Percentiles rank a stretch among this genome's conserved stretches.
Conservation (phyloP, 108 stramenopile species). For the Aurantiochytrium sp. region DNA sequence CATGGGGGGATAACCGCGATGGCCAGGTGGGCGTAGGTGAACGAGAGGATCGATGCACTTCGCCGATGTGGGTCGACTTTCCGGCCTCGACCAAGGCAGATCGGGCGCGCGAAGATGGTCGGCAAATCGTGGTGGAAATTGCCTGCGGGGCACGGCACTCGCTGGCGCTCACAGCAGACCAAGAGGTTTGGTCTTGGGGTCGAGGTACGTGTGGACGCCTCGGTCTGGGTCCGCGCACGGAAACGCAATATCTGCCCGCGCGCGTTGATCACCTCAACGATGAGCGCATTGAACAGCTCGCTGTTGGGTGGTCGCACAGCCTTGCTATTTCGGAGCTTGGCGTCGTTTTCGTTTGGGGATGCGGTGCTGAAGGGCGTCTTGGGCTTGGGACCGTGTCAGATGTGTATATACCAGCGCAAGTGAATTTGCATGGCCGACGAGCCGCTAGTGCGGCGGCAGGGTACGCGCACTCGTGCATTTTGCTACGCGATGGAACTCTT, state of each 20-base stretch:
- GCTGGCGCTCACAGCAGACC: background rate
- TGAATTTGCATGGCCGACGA: background rate
- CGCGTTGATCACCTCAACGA: background rate
- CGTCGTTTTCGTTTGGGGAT: background rate
- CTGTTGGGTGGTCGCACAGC: background rate
- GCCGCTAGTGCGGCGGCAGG: background rate
- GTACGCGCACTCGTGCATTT: background rate
- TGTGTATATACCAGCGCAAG: background rate
- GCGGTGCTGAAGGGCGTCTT: background rate
- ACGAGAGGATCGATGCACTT: background rate
- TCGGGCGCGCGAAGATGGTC: background rate
- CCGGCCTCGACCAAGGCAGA: background rate
- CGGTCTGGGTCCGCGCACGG: background rate
- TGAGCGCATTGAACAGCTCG: background rate
- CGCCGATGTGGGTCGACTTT: background rate
- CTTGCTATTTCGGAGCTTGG: background rate
- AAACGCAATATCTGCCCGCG: background rate
- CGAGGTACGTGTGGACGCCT: background rate
- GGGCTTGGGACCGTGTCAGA: background rate
- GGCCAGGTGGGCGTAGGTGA: background rate
- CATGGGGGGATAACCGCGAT: background rate
- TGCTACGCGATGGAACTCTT: background rate
- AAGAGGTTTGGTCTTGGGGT: background rate
- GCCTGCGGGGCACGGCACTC: slow-evolving; percentile 9
- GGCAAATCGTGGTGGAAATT: background rate